Conservation (phyloP, 495 filamentous ascomycete genomes). For the Pseudomonodictys pantanalensis region DNA sequence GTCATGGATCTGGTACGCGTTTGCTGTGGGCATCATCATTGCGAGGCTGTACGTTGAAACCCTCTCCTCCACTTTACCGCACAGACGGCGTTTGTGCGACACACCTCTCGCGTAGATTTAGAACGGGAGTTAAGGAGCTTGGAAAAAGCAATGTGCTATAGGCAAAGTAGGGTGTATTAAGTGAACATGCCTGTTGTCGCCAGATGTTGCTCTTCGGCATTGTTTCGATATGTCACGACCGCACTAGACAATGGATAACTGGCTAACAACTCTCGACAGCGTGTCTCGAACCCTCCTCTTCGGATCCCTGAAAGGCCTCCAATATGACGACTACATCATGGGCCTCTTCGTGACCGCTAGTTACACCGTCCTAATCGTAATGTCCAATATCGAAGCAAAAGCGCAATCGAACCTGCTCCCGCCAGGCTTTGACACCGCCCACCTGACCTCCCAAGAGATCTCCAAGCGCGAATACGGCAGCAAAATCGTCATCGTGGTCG, state of each 20-base stretch:
- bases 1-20: slow-evolving; percentile 52
- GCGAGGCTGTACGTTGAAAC: slow-evolving; percentile 38
- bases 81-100: slow-evolving; percentile 13
- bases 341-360: slow-evolving; percentile 48
- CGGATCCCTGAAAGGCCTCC: slow-evolving; percentile 47
- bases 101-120: too few species aligned
- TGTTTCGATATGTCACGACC: too few species aligned
- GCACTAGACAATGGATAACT: background rate
- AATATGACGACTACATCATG: slow-evolving; percentile 62
- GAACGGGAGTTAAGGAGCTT: too few species aligned
- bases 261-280: slow-evolving; percentile 10
- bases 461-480: slow-evolving; percentile 50
- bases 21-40: slow-evolving; percentile 43
- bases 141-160: too few species aligned
- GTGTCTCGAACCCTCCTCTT: slow-evolving; percentile 46
- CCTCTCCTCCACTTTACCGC: background rate
- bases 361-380: slow-evolving; percentile 56
- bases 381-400: slow-evolving; percentile 56
- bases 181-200: too few species aligned
- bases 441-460: slow-evolving; percentile 50
- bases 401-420: slow-evolving; percentile 60
- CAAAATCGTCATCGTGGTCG: slow-evolving; percentile 54
- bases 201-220: too few species aligned
- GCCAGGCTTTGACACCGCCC: slow-evolving; percentile 48
- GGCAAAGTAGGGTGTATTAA: too few species aligned